phyloP scores from a whole-genome alignment of 768 basidiomycete species.

The Hericium erinaceus region DNA sequence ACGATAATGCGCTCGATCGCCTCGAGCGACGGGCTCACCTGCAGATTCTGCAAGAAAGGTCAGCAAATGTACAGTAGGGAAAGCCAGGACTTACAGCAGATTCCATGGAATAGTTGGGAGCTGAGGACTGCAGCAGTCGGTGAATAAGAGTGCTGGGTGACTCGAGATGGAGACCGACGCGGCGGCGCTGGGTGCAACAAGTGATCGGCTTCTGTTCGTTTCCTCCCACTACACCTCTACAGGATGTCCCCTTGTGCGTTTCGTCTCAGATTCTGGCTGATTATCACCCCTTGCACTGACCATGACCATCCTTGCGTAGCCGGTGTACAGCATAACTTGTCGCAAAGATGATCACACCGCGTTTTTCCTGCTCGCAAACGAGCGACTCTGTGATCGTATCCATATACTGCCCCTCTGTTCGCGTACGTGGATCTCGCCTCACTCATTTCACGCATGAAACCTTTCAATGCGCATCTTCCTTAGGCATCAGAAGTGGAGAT shows the following conservation, averaged over 20 bases:
- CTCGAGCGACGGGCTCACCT: constrained; percentile 63
- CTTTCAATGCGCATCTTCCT: not conserved
- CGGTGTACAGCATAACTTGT: not conserved
- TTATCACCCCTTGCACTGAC: not conserved
- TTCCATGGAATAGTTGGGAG: constrained; percentile 12
- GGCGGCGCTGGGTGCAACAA: not conserved
- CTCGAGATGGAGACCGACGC: not conserved
- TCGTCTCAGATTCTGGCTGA: not conserved
- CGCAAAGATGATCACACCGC: constrained; percentile 61
- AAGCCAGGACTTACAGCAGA: constrained; percentile 14
- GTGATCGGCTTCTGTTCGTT: not conserved
- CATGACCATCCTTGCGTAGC: not conserved
- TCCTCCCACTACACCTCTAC: not conserved
- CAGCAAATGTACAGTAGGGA: not conserved
- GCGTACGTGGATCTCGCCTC: constrained; percentile 19
- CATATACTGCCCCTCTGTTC: constrained; percentile 64
- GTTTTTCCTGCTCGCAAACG: constrained; percentile 62
- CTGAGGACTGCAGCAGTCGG: not conserved
- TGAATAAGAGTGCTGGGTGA: too few species aligned
- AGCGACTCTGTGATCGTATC: constrained; percentile 43
- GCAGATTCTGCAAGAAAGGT: constrained; percentile 40
- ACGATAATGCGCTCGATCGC: constrained; percentile 69
- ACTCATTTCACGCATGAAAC: not conserved
- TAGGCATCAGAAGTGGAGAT: constrained; percentile 80
- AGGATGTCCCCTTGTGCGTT: not conserved